Conservation (phyloP, 148 eudicot genomes). For the Amaranthus cruentus region DNA sequence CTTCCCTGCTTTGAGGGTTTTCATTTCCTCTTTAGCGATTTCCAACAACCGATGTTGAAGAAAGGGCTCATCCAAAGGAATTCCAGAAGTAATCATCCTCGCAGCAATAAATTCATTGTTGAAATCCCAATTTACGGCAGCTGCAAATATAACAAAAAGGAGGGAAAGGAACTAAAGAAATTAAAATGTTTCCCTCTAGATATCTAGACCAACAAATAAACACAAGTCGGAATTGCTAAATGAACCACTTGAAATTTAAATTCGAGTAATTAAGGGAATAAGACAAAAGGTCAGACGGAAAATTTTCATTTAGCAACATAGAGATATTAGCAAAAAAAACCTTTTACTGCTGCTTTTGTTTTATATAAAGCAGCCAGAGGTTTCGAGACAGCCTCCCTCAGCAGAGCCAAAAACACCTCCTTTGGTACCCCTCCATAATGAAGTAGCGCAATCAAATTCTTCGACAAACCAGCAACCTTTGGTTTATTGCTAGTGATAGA, state of each 20-base stretch:
- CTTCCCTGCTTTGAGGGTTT: conserved; percentile 54
- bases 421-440: conserved; percentile 76
- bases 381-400: conserved; percentile 43
- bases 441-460: conserved; percentile 70
- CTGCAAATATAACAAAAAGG: conserved; percentile 36
- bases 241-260: no score
- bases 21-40: conserved; percentile 42
- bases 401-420: conserved; percentile 40
- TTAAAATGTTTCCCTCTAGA: neutral
- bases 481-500: conserved; percentile 55
- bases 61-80: conserved; percentile 78
- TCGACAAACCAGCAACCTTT: conserved; percentile 45
- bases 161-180: neutral
- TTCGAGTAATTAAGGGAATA: neutral
- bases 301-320: neutral
- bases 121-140: conserved; percentile 40
- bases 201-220: no score
- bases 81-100: conserved; percentile 61
- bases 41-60: conserved; percentile 42
- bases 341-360: conserved; percentile 54
- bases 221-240: no score
- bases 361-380: conserved; percentile 31
- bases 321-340: conserved; percentile 22
- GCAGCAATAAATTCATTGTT: conserved; percentile 38
- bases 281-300: neutral